phyloP scores from a whole-genome alignment of 1,139 yeast genomes.

The Candida albicans region DNA sequence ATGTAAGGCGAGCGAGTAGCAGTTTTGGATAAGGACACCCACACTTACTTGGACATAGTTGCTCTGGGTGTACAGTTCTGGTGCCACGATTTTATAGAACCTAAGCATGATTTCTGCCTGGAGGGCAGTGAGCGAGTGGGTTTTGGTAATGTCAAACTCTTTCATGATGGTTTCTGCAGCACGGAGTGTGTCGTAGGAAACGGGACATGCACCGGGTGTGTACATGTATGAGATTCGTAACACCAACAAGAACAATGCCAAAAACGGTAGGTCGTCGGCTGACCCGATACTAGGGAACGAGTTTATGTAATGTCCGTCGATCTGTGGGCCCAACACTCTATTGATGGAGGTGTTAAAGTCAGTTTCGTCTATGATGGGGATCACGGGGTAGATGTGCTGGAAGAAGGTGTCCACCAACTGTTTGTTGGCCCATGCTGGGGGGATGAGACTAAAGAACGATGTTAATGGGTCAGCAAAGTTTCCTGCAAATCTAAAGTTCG shows the following conservation, averaged over 20 bases:
- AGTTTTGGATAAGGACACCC: slow-evolving; percentile 50
- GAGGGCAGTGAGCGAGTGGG: slow-evolving; percentile 46
- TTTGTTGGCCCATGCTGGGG: slow-evolving; percentile 11
- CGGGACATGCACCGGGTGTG: slow-evolving; percentile 22
- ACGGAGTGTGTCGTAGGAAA: slow-evolving; percentile 29
- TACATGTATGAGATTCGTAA: slow-evolving; percentile 30
- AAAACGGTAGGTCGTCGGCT: slow-evolving; percentile 26
- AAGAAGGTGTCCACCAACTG: slow-evolving; percentile 31
- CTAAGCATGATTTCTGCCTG: slow-evolving; percentile 43
- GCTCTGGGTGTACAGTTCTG: slow-evolving; percentile 25
- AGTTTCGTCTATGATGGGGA: slow-evolving; percentile 49
- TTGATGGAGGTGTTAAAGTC: slow-evolving; percentile 21
- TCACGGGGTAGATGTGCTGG: slow-evolving; percentile 38
- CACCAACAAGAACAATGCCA: slow-evolving; percentile 26
- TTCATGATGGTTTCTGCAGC: slow-evolving; percentile 36
- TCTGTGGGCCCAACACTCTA: slow-evolving; percentile 16
- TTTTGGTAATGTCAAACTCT: slow-evolving; percentile 36
- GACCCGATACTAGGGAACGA: slow-evolving; percentile 23
- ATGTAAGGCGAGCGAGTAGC: slow-evolving; percentile 51
- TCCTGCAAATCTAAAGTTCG: slow-evolving; percentile 4
- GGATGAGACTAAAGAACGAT: slow-evolving; percentile 12
- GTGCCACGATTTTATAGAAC: slow-evolving; percentile 27
- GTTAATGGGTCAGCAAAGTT: slow-evolving; percentile 11
- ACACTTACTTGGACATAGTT: slow-evolving; percentile 17
- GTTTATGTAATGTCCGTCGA: slow-evolving; percentile 16